Evolutionary conservation across 2,329 filamentous ascomycete species (phyloP).

Genomic region (Pochonia chlamydosporia): DNA sequence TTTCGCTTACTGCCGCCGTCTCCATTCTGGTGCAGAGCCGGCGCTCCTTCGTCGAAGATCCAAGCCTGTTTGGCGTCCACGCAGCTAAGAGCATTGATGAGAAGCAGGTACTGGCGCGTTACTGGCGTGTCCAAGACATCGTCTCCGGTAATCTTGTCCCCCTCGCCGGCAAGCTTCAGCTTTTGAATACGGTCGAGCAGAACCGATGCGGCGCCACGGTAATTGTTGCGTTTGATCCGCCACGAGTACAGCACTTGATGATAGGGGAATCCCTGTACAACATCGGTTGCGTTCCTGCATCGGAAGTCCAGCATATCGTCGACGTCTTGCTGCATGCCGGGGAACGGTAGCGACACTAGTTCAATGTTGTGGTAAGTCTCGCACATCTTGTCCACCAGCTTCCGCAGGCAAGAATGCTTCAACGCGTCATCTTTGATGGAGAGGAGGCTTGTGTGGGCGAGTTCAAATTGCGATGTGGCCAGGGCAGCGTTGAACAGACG

Average conservation of each 20-base stretch:
- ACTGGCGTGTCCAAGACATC: constrained; percentile 58
- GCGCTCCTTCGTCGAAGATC: constrained; percentile 47
- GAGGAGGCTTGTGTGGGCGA: constrained; percentile 74
- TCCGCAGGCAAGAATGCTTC: constrained; percentile 64
- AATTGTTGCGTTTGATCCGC: constrained; percentile 77
- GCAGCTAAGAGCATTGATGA: constrained; percentile 89
- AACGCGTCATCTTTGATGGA: constrained; percentile 67
- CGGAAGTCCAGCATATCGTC: constrained; percentile 71
- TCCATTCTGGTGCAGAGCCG: constrained; percentile 17
- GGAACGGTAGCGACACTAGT: constrained; percentile 72
- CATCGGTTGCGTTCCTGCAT: constrained; percentile 63
- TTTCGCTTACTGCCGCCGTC: constrained; percentile 50
- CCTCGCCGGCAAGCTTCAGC: constrained; percentile 52
- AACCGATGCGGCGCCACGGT: constrained; percentile 67
- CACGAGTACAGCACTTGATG: constrained; percentile 90
- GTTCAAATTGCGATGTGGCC: constrained; percentile 71
- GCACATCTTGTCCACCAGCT: constrained; percentile 65
- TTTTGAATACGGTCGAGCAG: constrained; percentile 59
- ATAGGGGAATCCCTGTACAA: constrained; percentile 67
- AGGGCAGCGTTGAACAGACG: constrained; percentile 80
- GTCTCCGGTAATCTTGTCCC: constrained; percentile 47
- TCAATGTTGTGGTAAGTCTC: constrained; percentile 59
- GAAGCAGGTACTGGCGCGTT: constrained; percentile 73
- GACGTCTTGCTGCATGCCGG: constrained; percentile 69
- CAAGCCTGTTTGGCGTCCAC: constrained; percentile 78